Base-by-base conservation (phyloP, 805 yeast species). In the Tetrapisispora namnaoensis region DNA sequence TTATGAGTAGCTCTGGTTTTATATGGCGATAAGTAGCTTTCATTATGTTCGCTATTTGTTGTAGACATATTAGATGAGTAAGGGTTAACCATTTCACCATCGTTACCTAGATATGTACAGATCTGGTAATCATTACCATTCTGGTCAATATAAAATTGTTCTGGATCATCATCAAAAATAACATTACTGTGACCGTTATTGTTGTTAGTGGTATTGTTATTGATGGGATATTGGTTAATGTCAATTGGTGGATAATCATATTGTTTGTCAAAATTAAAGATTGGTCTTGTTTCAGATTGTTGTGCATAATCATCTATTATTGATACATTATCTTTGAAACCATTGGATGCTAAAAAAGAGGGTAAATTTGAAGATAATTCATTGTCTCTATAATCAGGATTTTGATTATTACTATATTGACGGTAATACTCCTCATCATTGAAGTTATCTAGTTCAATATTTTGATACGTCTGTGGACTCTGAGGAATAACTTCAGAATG, bases 51-150 rank as follows among this genome's bases (percentile, higher is more conserved):
- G 14, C 37, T 42, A 18, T 42, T 32, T 14, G 37, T 5, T 13
- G 18, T 10, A 3, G 44, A 42, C 4, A 16, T 4, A 34, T 39
- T 32, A 1, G 20, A 17, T n/a, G 32, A 7, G 47, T 65, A 66
- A 10, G 70, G 70, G 51, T 66, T 65, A 3, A 62, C 62, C 66
- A 66, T 64, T 30, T 63, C 65, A 37, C 68, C 69, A 41, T 65
- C 54, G 42, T 57, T 62, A 41, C 60, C 65, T 28, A 65, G 40
- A 49, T 60, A 66, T 9, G 70, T 61, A 45, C 62, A 62, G 37
- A 66, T 61, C 47, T 60, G 64, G 45, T 66, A 66, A 40, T 66
- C 68, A 46, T 66, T 68, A 36, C 70, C 70, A 39, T 53, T 56
- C 38, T 60, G 66, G 47, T 65, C 69, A 10, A 63, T 55, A 47